Percentiles rank a stretch among this genome's conserved stretches.
Evolutionary conservation across 352 stramenopile species (phyloP).

Genomic region (Phytopythium boreale): DNA sequence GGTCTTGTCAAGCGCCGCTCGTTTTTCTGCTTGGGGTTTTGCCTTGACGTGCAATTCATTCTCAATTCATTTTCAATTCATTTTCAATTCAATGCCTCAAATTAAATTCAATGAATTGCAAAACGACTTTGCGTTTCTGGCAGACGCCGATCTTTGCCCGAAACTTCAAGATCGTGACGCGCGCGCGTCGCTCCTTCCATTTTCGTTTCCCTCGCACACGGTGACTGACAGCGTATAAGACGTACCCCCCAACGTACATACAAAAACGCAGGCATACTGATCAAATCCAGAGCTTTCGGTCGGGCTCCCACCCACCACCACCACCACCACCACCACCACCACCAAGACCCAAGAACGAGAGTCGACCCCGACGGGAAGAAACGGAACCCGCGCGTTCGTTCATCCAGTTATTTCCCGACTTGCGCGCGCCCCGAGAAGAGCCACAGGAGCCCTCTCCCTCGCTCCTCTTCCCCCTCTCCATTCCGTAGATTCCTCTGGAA

Average conservation of each 20-base stretch:
- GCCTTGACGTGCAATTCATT: background rate
- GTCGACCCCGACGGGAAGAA: too few relatives aligned
- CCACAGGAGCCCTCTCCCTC: background rate
- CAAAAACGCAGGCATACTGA: too few relatives aligned
- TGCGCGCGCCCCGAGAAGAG: conserved; percentile 1
- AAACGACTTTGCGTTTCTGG: conserved; percentile 1
- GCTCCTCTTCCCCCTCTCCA: background rate
- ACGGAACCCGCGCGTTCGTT: too few relatives aligned
- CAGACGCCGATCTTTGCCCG: background rate
- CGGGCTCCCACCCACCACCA: background rate
- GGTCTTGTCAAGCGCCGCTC: too few relatives aligned
- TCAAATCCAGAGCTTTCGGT: too few relatives aligned
- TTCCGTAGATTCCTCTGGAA: too few relatives aligned
- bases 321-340: background rate
- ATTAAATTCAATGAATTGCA: background rate
- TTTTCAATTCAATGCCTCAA: background rate
- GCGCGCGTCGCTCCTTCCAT: conserved; percentile 5
- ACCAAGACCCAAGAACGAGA: too few relatives aligned
- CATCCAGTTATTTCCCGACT: conserved; percentile 1
- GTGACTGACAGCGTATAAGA: background rate
- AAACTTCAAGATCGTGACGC: conserved; percentile 10
- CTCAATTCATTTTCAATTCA: conserved; percentile 3
- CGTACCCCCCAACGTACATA: background rate
- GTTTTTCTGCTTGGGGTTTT: conserved; percentile 3
- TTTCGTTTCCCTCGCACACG: conserved; percentile 2